Evolutionary conservation across 1,139 yeast genomes (phyloP).

Genomic region (Lodderomyces theae): DNA sequence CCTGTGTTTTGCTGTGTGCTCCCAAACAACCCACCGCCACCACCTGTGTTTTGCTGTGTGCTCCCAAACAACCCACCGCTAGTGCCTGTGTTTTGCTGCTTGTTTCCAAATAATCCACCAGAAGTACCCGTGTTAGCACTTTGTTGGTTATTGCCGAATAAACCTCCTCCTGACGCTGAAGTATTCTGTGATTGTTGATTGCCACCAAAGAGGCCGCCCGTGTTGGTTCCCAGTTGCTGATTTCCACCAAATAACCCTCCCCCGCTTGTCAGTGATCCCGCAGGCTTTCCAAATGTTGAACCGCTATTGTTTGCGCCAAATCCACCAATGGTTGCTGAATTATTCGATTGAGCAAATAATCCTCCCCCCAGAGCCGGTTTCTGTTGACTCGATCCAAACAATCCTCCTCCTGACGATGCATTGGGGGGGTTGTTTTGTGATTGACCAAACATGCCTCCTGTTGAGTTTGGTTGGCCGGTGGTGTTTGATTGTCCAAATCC

Average conservation of each 20-base stretch:
- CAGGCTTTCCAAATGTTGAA: slow-evolving; percentile 9
- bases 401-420: slow-evolving; percentile 9
- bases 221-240: slow-evolving; percentile 9
- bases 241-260: slow-evolving; percentile 20
- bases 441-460: slow-evolving; percentile 14
- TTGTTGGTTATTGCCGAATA: slow-evolving; percentile 22
- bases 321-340: slow-evolving; percentile 11
- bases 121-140: slow-evolving; percentile 8
- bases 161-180: slow-evolving; percentile 18
- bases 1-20: neutral
- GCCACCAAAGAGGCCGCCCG: slow-evolving; percentile 18
- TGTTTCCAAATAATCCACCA: slow-evolving; percentile 28
- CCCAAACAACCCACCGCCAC: slow-evolving; percentile 17
- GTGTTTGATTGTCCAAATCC: slow-evolving; percentile 7
- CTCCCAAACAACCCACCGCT: slow-evolving; percentile 13
- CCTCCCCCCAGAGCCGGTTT: slow-evolving; percentile 3
- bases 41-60: slow-evolving; percentile 1
- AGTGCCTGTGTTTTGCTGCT: slow-evolving; percentile 7
- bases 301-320: slow-evolving; percentile 13
- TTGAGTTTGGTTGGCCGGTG: slow-evolving; percentile 3
- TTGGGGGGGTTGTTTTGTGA: slow-evolving; percentile 5
- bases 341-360: slow-evolving; percentile 8
- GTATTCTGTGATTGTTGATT: neutral
- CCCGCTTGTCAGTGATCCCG: slow-evolving; percentile 9
- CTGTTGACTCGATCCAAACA: slow-evolving; percentile 7